These are phyloP conservation scores for Chaetoceros tenuissimus DNA, from an alignment of 108 stramenopile genomes.

Conservation along the genomic window DNA sequence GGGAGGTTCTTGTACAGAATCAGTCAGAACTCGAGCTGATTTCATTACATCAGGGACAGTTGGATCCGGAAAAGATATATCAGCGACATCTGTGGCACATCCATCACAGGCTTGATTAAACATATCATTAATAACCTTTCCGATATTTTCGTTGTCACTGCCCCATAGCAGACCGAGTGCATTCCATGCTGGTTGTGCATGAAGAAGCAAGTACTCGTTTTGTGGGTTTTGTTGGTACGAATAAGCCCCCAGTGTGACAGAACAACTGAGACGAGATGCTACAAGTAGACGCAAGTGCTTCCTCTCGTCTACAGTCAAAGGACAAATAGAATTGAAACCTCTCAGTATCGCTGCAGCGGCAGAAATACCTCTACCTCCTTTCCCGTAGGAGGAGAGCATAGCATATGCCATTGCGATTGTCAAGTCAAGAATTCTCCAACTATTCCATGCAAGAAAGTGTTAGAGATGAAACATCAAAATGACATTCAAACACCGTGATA, in stretches of 20 bases:
- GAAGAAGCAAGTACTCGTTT: constrained; percentile 78
- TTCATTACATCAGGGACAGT: constrained; percentile 37
- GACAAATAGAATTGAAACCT: constrained; percentile 57
- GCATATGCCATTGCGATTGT: constrained; percentile 83
- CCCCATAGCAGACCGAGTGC: constrained; percentile 75
- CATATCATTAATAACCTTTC: constrained; percentile 27
- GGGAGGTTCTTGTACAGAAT: not conserved
- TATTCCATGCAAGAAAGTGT: constrained; percentile 10
- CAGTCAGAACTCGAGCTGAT: not conserved
- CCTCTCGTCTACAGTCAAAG: constrained; percentile 50
- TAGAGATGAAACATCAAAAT: not conserved
- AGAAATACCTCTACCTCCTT: constrained; percentile 45
- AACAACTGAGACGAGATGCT: constrained; percentile 65
- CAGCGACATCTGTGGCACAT: constrained; percentile 29
- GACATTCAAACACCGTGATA: not conserved
- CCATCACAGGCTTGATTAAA: constrained; percentile 54
- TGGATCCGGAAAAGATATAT: constrained; percentile 73
- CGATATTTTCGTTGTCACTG: constrained; percentile 25
- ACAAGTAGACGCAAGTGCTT: constrained; percentile 64
- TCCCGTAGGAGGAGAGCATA: constrained; percentile 66
- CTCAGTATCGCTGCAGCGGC: constrained; percentile 74
- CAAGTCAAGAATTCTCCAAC: constrained; percentile 81
- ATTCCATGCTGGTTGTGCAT: constrained; percentile 80
- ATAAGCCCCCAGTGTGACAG: constrained; percentile 74
- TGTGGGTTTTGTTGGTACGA: constrained; percentile 69